Evolutionary conservation across 2,329 filamentous ascomycete genomes (phyloP).

Genomic region (Monilinia fructicola): DNA sequence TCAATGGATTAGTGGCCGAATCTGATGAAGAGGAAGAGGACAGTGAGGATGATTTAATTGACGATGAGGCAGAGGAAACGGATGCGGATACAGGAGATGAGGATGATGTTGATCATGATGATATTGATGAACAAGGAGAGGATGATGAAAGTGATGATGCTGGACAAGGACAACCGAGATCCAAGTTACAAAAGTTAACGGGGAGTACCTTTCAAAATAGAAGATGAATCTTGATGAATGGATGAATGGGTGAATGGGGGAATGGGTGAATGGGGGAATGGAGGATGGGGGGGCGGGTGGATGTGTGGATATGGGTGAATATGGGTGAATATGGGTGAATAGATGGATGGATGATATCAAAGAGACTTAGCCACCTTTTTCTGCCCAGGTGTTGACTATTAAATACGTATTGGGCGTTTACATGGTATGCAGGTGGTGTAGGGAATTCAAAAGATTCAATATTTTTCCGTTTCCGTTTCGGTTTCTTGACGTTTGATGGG

Average conservation of each 20-base stretch:
- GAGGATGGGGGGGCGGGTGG: too few relatives aligned
- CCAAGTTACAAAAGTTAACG: conserved; percentile 36
- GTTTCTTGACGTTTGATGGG: too few relatives aligned
- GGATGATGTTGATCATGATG: conserved; percentile 48
- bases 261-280: too few relatives aligned
- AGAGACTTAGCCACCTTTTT: too few relatives aligned
- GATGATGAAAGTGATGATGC: conserved; percentile 47
- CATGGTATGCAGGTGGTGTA: too few relatives aligned
- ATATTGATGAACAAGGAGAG: conserved; percentile 46
- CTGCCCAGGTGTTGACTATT: too few relatives aligned
- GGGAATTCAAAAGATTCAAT: too few relatives aligned
- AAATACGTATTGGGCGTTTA: too few relatives aligned
- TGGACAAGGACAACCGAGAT: conserved; percentile 32
- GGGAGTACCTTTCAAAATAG: conserved; percentile 19
- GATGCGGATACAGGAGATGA: conserved; percentile 43
- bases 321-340: too few relatives aligned
- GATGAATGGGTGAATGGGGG: not conserved
- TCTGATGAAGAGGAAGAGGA: conserved; percentile 50
- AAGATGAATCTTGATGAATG: conserved; percentile 27
- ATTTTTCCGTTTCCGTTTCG: too few relatives aligned
- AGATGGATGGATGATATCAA: too few relatives aligned
- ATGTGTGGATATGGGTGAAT: too few relatives aligned
- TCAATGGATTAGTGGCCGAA: conserved; percentile 49
- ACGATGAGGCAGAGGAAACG: conserved; percentile 52
- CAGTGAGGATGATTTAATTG: conserved; percentile 47